A percentile compares a stretch with the other conserved stretches of the same genome.
Evolutionary conservation across 2,329 filamentous ascomycete species (phyloP).

Genomic region (Hypoxylon sp.): DNA sequence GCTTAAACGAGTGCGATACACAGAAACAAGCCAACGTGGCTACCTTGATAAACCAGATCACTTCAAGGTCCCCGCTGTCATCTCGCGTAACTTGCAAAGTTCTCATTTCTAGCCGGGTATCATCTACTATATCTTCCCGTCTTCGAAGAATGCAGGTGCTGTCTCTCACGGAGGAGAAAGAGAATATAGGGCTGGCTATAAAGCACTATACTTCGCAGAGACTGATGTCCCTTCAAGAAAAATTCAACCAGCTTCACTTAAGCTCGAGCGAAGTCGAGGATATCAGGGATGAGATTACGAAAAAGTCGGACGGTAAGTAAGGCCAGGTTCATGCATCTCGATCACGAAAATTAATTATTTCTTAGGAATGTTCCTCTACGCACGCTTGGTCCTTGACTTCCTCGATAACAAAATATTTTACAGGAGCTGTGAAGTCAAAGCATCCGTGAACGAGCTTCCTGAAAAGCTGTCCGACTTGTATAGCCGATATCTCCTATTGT

Average conservation of each 20-base stretch:
- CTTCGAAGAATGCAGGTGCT: background rate
- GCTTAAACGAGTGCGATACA: background rate
- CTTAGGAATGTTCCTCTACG: constrained; percentile 59
- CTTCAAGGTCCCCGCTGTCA: background rate
- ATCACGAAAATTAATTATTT: constrained; percentile 46
- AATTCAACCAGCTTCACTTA: background rate
- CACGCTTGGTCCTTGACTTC: constrained; percentile 56
- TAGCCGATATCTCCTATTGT: background rate
- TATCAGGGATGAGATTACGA: background rate
- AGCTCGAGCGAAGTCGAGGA: background rate
- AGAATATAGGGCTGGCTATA: background rate
- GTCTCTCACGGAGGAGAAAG: background rate
- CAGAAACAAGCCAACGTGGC: background rate
- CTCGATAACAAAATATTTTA: constrained; percentile 53
- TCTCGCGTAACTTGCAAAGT: background rate
- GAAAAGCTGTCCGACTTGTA: background rate
- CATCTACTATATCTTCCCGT: background rate
- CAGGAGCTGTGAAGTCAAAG: constrained; percentile 46
- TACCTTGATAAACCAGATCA: background rate
- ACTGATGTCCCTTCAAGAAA: background rate
- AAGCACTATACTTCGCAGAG: background rate
- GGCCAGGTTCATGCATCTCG: background rate
- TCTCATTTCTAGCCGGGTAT: constrained; percentile 3
- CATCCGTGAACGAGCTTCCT: constrained; percentile 26
- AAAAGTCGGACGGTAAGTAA: background rate